These are phyloP conservation scores for Piloderma croceum DNA, from an alignment of 768 basidiomycete genomes.

Conservation along the genomic window DNA sequence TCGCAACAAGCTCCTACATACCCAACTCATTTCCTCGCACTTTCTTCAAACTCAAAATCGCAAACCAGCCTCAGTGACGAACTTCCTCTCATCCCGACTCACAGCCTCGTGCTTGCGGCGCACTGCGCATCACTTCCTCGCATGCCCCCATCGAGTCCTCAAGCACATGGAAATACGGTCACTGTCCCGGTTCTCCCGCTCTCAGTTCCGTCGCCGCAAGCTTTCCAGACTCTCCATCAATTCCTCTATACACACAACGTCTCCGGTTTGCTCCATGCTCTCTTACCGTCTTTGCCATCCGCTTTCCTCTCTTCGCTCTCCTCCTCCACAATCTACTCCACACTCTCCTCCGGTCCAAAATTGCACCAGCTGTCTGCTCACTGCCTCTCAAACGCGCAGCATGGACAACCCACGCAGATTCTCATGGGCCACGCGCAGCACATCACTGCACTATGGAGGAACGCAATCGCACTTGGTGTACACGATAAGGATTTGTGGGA, in stretches of 20 bases:
- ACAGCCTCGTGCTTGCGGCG: constrained; percentile 63
- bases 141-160: constrained; percentile 35
- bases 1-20: too few species aligned
- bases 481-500: constrained; percentile 63
- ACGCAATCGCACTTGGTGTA: constrained; percentile 64
- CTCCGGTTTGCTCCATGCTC: constrained; percentile 42
- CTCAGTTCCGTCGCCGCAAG: constrained; percentile 54
- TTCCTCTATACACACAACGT: constrained; percentile 65
- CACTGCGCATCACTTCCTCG: constrained; percentile 62
- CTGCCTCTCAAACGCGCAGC: constrained; percentile 23
- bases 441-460: constrained; percentile 68
- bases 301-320: constrained; percentile 24
- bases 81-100: constrained; percentile 56
- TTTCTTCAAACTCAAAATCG: constrained; percentile 26
- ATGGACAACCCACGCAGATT: constrained; percentile 30
- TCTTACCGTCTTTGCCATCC: constrained; percentile 30
- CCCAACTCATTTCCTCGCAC: constrained; percentile 53
- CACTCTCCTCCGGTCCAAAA: constrained; percentile 28
- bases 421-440: constrained; percentile 43
- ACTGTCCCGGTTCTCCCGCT: constrained; percentile 59
- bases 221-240: constrained; percentile 52
- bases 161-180: constrained; percentile 20
- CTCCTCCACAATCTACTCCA: constrained; percentile 23
- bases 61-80: constrained; percentile 18
- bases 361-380: constrained; percentile 27